Base-by-base conservation (phyloP, 495 filamentous ascomycete genomes). In the Penicillium bialowiezense region DNA sequence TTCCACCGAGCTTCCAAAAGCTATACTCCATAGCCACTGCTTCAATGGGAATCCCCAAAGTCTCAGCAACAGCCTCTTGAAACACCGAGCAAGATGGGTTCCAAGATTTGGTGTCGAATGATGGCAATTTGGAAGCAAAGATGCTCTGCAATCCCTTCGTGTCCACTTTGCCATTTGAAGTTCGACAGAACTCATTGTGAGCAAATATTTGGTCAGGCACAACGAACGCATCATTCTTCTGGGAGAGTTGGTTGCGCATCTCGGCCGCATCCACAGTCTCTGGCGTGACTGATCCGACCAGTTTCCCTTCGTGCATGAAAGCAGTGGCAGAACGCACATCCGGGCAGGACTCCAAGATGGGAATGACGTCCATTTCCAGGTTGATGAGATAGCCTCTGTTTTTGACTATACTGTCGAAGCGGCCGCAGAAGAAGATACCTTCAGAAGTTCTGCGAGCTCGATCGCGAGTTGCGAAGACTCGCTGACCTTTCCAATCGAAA, bases 381-480 rank as follows among this genome's bases (percentile, higher is more conserved):
- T 64, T 64, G 14, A 64, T 50, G 7, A 64, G 44, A 41, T 54
- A 59, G 0, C 61, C 61, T 6, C 61, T 44, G 28, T 64, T 64
- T 43, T 64, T 64, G 2, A 64, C 51, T 45, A 62, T 31, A 6
- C 32, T 13, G 31, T 62, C 61, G 1, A 14, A 40, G 9, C 61
- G 52, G 1, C 58, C 61, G 28, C 21, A 24, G 9, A 43, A 64
- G 7, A 49, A 37, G 5, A 62, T 34, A 0, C 45, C 40, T 4
- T 47, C 34, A 28, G 41, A 23, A 2, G 46, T 52, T 43, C 50
- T 31, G 9, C 44, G 28, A 14, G 52, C 61, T 6, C 38, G 51
- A 32, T 64, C 59, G 0, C 52, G 48, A 6, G 61, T 62, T 17
- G 48, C 8, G 41, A 62, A 64, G 1, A 51, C 12, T 9, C 55